Evolutionary conservation across 805 yeast genomes (phyloP), one percentile per base, ranked within the genome.

Genomic region (Candida argentea): DNA sequence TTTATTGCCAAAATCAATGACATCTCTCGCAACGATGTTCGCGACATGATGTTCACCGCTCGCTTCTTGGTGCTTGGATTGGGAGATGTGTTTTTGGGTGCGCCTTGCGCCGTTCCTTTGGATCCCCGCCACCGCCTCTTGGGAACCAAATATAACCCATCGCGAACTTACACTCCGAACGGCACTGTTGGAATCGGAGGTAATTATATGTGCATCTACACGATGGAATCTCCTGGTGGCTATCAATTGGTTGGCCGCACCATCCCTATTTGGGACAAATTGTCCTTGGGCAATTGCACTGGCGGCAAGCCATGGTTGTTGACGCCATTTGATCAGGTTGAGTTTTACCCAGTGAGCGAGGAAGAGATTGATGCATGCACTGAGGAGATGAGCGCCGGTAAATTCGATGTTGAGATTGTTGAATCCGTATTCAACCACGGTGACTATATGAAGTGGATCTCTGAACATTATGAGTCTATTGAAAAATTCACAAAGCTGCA

Each of bases 181-280:
- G 98, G 98, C 42, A 82, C 91, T 20, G 97, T 89, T 36, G 98
- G 98, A 48, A 78, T 91, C 50, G 98, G 98, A 38, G 97, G 98
- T 43, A 85, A 81, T 83, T 91, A 86, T 68, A 87, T 89, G 97
- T 89, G 97, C 63, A 87, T 89, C 43, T 89, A 89, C 57, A 85
- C 97, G 18, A 87, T 89, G 89, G 93, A 85, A 41, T 85, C 95
- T 15, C 98, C 98, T 26, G 98, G 98, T 59, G 98, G 98, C 18
- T 89, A 89, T 58, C 97, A 89, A 61, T 69, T 89, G 43, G 89
- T 86, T 37, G 98, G 97, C 32, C 74, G 97, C 50, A 89, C 98
- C 7, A 76, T 91, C 40, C 97, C 97, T 30, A 87, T 89, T 43
- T 89, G 98, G 98, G 98, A 89, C 53, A 87, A 85, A 60, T 68